phyloP scores from a whole-genome alignment of 225 moss, liverwort and hornwort species.

The Polytrichum formosum region DNA sequence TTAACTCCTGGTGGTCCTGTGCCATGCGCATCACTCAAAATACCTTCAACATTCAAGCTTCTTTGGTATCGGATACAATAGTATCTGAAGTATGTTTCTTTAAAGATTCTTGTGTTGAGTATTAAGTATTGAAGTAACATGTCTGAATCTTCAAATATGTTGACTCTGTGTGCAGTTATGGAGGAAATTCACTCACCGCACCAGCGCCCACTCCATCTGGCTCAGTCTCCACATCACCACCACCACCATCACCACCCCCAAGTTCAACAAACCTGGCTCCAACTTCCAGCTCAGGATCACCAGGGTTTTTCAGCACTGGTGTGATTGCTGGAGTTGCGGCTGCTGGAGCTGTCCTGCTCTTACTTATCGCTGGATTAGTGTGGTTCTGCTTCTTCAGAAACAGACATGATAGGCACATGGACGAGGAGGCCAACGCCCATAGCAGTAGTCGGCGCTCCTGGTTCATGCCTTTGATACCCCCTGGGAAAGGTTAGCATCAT shows the following conservation, averaged over 20 bases:
- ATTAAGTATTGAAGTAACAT: background rate
- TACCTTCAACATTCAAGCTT: too few relatives aligned
- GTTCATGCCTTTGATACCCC: slow-evolving; percentile 63
- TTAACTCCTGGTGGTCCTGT: too few relatives aligned
- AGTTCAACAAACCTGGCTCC: background rate
- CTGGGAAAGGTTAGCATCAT: slow-evolving; percentile 27
- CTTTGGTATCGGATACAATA: background rate
- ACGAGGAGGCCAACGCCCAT: slow-evolving; percentile 30
- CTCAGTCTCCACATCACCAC: background rate
- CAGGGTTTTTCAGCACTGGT: slow-evolving; percentile 11
- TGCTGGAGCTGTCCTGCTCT: slow-evolving; percentile 23
- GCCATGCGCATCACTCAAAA: too few relatives aligned
- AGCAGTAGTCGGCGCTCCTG: slow-evolving; percentile 43
- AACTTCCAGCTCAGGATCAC: slow-evolving; percentile 11
- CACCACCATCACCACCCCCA: slow-evolving; percentile 16
- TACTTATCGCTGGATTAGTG: slow-evolving; percentile 17
- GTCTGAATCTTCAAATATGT: background rate
- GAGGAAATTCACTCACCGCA: slow-evolving; percentile 39
- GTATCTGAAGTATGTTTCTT: background rate
- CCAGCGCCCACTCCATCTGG: slow-evolving; percentile 49
- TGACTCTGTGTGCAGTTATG: slow-evolving; percentile 20
- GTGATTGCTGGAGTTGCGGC: slow-evolving; percentile 43
- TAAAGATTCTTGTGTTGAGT: background rate
- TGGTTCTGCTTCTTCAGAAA: slow-evolving; percentile 41
- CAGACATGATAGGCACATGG: slow-evolving; percentile 24